Percentiles rank a stretch among this genome's conserved stretches.
phyloP scores from a whole-genome alignment of 176 grass and related monocot genomes.

The Zizania latifolia region DNA sequence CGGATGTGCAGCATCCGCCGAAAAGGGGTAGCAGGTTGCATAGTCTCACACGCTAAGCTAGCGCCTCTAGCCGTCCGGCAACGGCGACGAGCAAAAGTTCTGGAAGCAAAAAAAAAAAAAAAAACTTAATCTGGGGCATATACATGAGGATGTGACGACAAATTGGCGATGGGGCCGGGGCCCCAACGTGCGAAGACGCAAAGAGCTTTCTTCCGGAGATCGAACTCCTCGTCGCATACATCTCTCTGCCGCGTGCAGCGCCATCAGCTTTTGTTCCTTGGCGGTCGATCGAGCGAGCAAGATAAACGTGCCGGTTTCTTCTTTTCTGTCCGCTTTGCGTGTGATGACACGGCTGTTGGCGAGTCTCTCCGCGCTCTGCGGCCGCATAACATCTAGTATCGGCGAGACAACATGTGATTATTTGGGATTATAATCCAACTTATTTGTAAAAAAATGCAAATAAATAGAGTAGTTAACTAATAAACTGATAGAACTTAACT shows the following conservation, averaged over 20 bases:
- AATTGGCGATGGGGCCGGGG: not conserved
- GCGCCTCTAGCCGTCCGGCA: not conserved
- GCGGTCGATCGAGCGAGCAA: not conserved
- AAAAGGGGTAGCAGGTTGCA: not conserved
- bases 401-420: no score
- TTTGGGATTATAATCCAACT: no score
- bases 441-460: no score
- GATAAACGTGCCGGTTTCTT: not conserved
- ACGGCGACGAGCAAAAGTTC: not conserved
- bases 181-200: not conserved
- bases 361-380: not conserved
- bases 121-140: not conserved
- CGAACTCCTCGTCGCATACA: not conserved
- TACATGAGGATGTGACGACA: not conserved
- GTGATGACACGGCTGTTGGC: not conserved
- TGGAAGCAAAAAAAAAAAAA: not conserved
- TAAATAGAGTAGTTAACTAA: no score
- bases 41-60: not conserved
- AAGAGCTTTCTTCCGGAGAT: conserved; percentile 1
- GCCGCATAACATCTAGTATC: not conserved
- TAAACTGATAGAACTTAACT: no score
- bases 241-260: not conserved
- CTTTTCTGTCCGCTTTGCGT: not conserved
- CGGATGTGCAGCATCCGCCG: not conserved
- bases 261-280: conserved; percentile 17